A percentile compares a stretch with the other conserved stretches of the same genome.
phyloP scores from a whole-genome alignment of 2,329 filamentous ascomycete species.

The Fusarium chuoi region DNA sequence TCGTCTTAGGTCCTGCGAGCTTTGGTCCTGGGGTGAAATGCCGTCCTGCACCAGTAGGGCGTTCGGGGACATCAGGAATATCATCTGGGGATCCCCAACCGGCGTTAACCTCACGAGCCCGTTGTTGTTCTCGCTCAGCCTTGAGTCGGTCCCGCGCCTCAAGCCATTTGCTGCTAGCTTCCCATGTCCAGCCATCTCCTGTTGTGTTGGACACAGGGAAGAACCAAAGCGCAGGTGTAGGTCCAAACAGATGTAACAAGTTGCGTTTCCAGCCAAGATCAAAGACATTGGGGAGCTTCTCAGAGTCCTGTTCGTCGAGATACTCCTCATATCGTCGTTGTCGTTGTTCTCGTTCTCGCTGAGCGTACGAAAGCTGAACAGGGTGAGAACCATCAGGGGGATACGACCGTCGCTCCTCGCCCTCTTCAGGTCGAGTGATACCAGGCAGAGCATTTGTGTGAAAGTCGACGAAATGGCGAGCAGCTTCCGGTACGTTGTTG shows the following conservation, averaged over 20 bases:
- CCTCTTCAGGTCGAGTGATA: conserved; percentile 83
- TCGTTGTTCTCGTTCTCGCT: conserved; percentile 65
- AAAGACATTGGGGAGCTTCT: conserved; percentile 91
- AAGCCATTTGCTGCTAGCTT: conserved; percentile 82
- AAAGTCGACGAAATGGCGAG: conserved; percentile 81
- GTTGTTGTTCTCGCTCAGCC: conserved; percentile 67
- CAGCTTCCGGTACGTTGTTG: conserved; percentile 62
- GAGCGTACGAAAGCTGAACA: conserved; percentile 62
- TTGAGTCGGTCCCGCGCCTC: conserved; percentile 74
- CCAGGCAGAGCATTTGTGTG: conserved; percentile 85
- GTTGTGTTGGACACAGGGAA: conserved; percentile 86
- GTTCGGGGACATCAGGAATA: conserved; percentile 39
- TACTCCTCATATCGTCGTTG: conserved; percentile 73
- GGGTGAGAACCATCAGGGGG: conserved; percentile 50
- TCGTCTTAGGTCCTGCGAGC: conserved; percentile 47
- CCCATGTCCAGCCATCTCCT: conserved; percentile 95
- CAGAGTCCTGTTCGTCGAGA: conserved; percentile 88
- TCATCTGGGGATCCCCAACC: conserved; percentile 68
- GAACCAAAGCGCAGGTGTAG: conserved; percentile 76
- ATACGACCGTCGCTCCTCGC: conserved; percentile 64
- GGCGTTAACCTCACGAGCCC: conserved; percentile 70
- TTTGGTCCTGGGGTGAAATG: conserved; percentile 43
- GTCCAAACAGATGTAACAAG: conserved; percentile 83
- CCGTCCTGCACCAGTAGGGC: conserved; percentile 47
- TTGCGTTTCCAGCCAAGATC: conserved; percentile 88